Base-by-base conservation (phyloP, 257 asterid species). In the Solanum tarijense region DNA sequence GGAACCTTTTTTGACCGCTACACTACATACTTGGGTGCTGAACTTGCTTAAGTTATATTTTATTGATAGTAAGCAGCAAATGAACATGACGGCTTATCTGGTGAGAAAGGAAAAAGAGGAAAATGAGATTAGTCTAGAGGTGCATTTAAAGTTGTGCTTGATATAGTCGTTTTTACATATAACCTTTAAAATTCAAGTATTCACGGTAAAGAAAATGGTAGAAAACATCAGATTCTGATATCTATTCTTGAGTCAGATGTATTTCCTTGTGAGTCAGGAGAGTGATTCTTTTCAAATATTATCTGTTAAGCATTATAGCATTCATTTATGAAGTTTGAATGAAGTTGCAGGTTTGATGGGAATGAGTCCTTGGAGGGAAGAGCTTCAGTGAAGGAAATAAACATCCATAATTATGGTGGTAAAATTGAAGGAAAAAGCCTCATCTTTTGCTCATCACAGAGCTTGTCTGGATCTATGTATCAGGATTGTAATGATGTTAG, bases 271-370 rank as follows among this genome's bases (percentile, higher is more conserved):
- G 68, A 29, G 39, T 52, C 69, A 29, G 43, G 41, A 48, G 69
- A 82, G 60, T 76, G 41, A 10, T 48, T 31, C 69, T 82, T 52
- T 86, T 69, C 85, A 87, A 83, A 27, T 68, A 68, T 36, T 25
- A 87, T 81, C 85, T 84, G 34, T 71, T 78, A 71, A n/a, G 83
- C 43, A 58, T 69, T 76, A 74, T 69, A n/a, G 60, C 62, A 88
- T 83, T 65, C 76, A 83, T 62, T 86, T 46, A 79, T 71, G 65
- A 68, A 79, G 82, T 76, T 88, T 83, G 90, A 35, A 76, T 36
- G 58, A 84, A 86, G 43, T 87, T 90, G 90, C 97, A 97, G 99
- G 95, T 93, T 89, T 89, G 95, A 92, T 88, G 92, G 84, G 69
- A 90, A 90, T 86, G 95, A 92, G 88, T 85, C 88, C 74, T 90